Conservation (phyloP, 2,329 filamentous ascomycete species). For the Knufia petricola region DNA sequence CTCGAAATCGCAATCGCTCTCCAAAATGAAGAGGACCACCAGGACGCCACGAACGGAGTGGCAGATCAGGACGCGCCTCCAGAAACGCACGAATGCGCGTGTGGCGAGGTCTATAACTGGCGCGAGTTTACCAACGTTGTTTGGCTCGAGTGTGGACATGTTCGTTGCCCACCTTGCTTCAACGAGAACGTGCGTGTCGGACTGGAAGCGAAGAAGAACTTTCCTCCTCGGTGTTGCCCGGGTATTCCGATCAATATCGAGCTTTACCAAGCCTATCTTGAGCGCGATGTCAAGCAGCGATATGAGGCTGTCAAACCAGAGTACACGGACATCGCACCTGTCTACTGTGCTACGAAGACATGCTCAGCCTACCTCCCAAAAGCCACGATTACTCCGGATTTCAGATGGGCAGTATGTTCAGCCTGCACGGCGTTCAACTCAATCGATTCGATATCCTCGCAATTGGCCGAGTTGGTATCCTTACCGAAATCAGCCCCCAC, state of each 20-base stretch:
- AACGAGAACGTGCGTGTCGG: slow-evolving; percentile 1
- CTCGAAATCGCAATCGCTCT: neutral
- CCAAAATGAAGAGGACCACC: neutral
- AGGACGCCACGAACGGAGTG: neutral
- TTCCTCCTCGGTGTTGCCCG: neutral
- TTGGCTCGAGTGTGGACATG: neutral
- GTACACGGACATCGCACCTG: neutral
- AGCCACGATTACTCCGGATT: neutral
- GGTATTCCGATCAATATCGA: slow-evolving; percentile 1
- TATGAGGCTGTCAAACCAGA: neutral
- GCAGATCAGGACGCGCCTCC: neutral
- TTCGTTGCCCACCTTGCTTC: slow-evolving; percentile 1
- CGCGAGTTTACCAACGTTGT: neutral
- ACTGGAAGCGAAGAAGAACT: neutral
- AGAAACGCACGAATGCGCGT: neutral
- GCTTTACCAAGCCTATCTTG: neutral
- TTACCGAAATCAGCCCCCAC: too few relatives aligned
- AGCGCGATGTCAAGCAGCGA: neutral
- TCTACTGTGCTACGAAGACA: neutral
- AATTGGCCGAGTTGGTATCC: too few relatives aligned
- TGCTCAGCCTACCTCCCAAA: neutral
- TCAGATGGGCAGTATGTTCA: neutral
- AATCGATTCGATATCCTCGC: too few relatives aligned
- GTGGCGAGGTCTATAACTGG: neutral
- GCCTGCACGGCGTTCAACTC: neutral